Evolutionary conservation across 2,329 filamentous ascomycete species (phyloP).

Genomic region (Claviceps digitariae): DNA sequence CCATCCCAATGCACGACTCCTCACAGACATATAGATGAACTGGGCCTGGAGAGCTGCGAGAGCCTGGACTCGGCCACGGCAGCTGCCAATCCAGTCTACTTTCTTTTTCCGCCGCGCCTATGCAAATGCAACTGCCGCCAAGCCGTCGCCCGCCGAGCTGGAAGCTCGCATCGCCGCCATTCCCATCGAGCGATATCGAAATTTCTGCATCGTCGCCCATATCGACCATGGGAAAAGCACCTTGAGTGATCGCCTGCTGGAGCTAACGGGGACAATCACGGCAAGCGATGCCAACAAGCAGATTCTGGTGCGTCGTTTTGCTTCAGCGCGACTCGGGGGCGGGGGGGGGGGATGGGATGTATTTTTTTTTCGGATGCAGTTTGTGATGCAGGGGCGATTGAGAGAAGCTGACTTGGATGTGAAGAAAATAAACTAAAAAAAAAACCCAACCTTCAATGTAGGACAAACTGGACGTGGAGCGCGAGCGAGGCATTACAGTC

Average conservation of each 20-base stretch:
- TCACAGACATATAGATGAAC: constrained; percentile 20
- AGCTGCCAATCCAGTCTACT: constrained; percentile 7
- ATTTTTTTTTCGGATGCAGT: no score
- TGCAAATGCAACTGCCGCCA: constrained; percentile 11
- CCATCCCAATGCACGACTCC: constrained; percentile 4
- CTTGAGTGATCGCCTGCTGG: constrained; percentile 79
- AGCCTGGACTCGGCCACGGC: constrained; percentile 24
- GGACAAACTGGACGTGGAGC: constrained; percentile 56
- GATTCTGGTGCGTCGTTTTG: constrained; percentile 43
- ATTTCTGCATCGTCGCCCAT: constrained; percentile 98
- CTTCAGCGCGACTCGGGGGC: no score
- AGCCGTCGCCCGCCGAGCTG: constrained; percentile 20
- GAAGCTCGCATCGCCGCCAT: constrained; percentile 53
- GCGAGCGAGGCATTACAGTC: constrained; percentile 87
- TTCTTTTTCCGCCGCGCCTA: constrained; percentile 5
- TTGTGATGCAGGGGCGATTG: no score
- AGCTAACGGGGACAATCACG: constrained; percentile 86
- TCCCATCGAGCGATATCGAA: constrained; percentile 68
- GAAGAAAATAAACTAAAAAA: not conserved
- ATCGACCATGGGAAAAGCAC: constrained; percentile 99
- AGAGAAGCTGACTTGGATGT: not conserved
- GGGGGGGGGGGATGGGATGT: no score
- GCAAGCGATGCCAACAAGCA: constrained; percentile 77
- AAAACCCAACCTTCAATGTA: constrained; percentile 8
- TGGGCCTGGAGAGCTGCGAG: constrained; percentile 23